Base-by-base conservation (phyloP, 2,329 filamentous ascomycete species). In the Lecanosticta acicola region DNA sequence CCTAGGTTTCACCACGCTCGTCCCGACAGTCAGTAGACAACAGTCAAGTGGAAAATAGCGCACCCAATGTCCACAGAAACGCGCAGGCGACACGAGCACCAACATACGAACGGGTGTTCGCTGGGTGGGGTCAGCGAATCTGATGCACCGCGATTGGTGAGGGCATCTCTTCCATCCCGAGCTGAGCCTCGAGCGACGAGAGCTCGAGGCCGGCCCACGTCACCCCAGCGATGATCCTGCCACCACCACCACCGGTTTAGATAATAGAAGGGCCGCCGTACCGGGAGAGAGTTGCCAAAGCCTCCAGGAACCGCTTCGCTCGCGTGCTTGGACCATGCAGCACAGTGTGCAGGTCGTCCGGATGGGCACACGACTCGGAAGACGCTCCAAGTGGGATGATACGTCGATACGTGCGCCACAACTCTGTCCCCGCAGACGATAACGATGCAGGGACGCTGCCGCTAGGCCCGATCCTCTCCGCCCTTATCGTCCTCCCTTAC, bases 1-100 rank as follows among this genome's bases (percentile, higher is more conserved):
- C 24, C 24, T 29, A 7, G 5, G 24, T 29, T 29, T 29, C 24
- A 29, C 24, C 7, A 5, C 24, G 7, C 11, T 29, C 5, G 71
- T 1, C 70, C 24, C n/a, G n/a, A n/a, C n/a, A n/a, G n/a, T n/a
- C n/a, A n/a, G n/a, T n/a, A n/a, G n/a, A n/a, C n/a, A n/a, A 29
- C 24, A 29, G 11, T 29, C 24, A 7, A 29, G n/a, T 11, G 11
- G 24, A 29, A 29, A 29, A 29, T 29, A 29, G 24, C 24, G 24
- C 24, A 29, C 24, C 24, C 5, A 11, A 5, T 29, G 24, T 5
- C 7, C 24, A 7, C 24, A n/a, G n/a, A 5, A 29, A 11, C 24
- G 5, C 11, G 24, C 24, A 29, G 7, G 24, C 24, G 24, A 46
- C 37, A 36, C 35, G 34, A 45, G 35, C 42, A 14, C 39, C 18